Conservation (phyloP, 2,329 filamentous ascomycete species). For the Aspergillus carbonarius region DNA sequence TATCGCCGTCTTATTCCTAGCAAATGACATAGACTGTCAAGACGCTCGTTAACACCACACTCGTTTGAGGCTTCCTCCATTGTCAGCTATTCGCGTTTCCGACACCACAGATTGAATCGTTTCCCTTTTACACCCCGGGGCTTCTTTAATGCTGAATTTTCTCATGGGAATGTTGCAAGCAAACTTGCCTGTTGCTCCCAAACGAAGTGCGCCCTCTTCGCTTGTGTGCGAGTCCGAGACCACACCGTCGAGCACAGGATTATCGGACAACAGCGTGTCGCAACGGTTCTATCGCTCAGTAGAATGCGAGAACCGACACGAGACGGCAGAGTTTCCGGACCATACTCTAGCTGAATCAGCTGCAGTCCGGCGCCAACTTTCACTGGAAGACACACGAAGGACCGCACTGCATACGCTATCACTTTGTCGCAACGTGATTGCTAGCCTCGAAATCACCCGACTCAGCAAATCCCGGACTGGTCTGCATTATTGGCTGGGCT, state of each 20-base stretch:
- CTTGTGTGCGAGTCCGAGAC: background rate
- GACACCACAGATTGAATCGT: background rate
- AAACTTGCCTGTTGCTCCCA: conserved; percentile 1
- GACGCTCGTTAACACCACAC: conserved; percentile 12
- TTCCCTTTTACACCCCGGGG: background rate
- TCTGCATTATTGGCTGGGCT: conserved; percentile 27
- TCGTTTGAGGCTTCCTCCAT: conserved; percentile 16
- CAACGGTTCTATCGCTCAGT: conserved; percentile 19
- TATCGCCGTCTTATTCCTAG: conserved; percentile 13
- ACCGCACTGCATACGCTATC: conserved; percentile 25
- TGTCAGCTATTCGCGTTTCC: background rate
- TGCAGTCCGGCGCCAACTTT: background rate
- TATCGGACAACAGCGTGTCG: background rate
- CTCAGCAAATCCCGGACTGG: conserved; percentile 32
- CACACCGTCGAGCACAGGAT: background rate
- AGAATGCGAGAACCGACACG: conserved; percentile 3
- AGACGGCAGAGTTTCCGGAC: background rate
- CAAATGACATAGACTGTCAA: conserved; percentile 16
- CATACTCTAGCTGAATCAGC: background rate
- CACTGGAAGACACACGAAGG: conserved; percentile 20
- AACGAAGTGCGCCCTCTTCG: conserved; percentile 1
- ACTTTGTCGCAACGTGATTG: conserved; percentile 28
- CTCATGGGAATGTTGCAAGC: conserved; percentile 12
- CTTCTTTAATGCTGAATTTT: background rate
- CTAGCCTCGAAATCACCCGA: conserved; percentile 29